phyloP scores from a whole-genome alignment of 2,329 filamentous ascomycete species.

The Pseudopyrenochaeta lycopersici region DNA sequence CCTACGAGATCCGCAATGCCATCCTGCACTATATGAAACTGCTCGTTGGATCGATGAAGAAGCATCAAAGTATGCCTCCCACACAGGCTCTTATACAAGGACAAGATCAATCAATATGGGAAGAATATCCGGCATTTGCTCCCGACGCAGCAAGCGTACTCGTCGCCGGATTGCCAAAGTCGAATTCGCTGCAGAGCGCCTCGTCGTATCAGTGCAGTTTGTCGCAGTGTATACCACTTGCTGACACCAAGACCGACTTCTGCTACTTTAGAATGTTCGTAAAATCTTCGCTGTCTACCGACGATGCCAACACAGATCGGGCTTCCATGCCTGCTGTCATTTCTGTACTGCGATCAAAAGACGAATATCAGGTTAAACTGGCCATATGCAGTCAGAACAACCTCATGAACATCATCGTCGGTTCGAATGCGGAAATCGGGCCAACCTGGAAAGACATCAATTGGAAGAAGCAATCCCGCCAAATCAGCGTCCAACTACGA shows the following conservation, averaged over 20 bases:
- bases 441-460: slow-evolving; percentile 83
- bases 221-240: slow-evolving; percentile 75
- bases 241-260: slow-evolving; percentile 78
- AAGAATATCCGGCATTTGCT: slow-evolving; percentile 77
- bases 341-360: slow-evolving; percentile 75
- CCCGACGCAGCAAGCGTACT: slow-evolving; percentile 76
- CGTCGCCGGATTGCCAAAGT: slow-evolving; percentile 40
- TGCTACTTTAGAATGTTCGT: slow-evolving; percentile 82
- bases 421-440: slow-evolving; percentile 71
- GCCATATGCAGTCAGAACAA: slow-evolving; percentile 82
- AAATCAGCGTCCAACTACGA: slow-evolving; percentile 74
- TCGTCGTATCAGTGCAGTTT: slow-evolving; percentile 58
- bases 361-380: slow-evolving; percentile 75
- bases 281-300: slow-evolving; percentile 77
- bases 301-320: slow-evolving; percentile 70
- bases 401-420: slow-evolving; percentile 77
- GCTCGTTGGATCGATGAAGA: slow-evolving; percentile 81
- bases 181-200: slow-evolving; percentile 53
- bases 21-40: slow-evolving; percentile 75
- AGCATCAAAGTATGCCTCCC: slow-evolving; percentile 78
- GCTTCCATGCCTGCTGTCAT: slow-evolving; percentile 77
- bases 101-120: slow-evolving; percentile 83
- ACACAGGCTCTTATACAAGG: slow-evolving; percentile 74
- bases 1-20: slow-evolving; percentile 61
- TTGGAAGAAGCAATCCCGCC: slow-evolving; percentile 75